A percentile compares a stretch with the other conserved stretches of the same genome.
Conservation (phyloP, 768 basidiomycete genomes). For the Dendrothele bispora region DNA sequence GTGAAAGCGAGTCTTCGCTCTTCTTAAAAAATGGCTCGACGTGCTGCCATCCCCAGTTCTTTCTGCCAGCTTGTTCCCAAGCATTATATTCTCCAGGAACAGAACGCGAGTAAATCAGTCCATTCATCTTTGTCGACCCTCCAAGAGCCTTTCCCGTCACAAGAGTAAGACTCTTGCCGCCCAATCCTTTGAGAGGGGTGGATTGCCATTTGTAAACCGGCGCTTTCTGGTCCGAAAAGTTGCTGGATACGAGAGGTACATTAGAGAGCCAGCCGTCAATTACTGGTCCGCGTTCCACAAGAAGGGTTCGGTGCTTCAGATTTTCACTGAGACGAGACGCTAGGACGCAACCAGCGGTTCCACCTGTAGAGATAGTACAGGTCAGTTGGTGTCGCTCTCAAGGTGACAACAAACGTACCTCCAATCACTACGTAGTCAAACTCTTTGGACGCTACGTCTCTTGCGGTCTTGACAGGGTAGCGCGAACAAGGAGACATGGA, state of each 20-base stretch:
- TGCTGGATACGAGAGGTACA: conserved; percentile 32
- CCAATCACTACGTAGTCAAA: too few species aligned
- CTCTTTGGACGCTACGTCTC: too few species aligned
- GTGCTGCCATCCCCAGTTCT: conserved; percentile 27
- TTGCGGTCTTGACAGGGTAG: too few species aligned
- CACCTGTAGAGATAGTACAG: conserved; percentile 21
- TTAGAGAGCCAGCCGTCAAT: conserved; percentile 27
- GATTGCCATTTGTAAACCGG: conserved; percentile 16
- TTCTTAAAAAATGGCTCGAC: conserved; percentile 26
- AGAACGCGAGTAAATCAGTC: conserved; percentile 25
- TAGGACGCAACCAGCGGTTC: conserved; percentile 39
- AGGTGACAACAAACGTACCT: too few species aligned
- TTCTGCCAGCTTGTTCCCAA: conserved; percentile 22
- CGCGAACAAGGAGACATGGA: too few species aligned
- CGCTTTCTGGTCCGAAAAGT: conserved; percentile 18
- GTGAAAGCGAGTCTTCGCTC: conserved; percentile 16
- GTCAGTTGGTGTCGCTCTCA: too few species aligned
- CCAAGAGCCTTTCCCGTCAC: conserved; percentile 27
- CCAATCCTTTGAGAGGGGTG: conserved; percentile 10
- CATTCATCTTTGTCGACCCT: conserved; percentile 28
- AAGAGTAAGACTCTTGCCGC: conserved; percentile 14
- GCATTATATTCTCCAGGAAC: conserved; percentile 28
- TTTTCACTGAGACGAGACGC: conserved; percentile 37
- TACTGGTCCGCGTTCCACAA: conserved; percentile 34
- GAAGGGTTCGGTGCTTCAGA: conserved; percentile 24